Percentiles rank a stretch among this genome's conserved stretches.
These are phyloP conservation scores for Inonotus obliquus DNA, from an alignment of 1,284 basidiomycete species.

Conservation along the genomic window DNA sequence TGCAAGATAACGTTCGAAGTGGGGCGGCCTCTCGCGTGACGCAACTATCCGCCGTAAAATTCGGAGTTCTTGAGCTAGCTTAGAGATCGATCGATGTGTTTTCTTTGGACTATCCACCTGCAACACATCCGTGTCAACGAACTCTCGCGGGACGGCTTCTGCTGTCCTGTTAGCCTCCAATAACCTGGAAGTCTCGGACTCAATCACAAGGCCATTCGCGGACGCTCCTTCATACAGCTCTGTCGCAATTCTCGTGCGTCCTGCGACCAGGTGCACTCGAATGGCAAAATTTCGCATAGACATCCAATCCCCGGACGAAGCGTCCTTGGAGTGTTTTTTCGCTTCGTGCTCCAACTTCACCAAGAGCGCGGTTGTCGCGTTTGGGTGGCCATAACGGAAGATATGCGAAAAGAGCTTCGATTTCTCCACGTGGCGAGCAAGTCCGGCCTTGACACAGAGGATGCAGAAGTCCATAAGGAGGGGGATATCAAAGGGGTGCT, in stretches of 20 bases:
- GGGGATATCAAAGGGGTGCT: conserved; percentile 11
- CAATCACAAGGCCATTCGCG: not conserved
- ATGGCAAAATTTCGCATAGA: conserved; percentile 11
- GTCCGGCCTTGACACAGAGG: not conserved
- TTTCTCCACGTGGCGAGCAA: not conserved
- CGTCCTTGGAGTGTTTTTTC: not conserved
- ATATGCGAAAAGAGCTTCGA: conserved; percentile 8
- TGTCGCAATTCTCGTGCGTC: conserved; percentile 6
- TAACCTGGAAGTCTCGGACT: not conserved
- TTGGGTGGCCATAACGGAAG: conserved; percentile 10
- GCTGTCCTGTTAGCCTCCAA: not conserved
- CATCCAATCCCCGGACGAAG: conserved; percentile 1
- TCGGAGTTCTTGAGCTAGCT: conserved; percentile 13
- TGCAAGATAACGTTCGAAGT: conserved; percentile 6
- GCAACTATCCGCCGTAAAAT: conserved; percentile 1
- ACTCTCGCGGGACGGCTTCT: not conserved
- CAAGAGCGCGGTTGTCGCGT: conserved; percentile 7
- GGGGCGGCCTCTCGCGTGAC: not conserved
- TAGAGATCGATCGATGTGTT: not conserved
- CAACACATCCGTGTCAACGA: not conserved
- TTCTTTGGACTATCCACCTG: not conserved
- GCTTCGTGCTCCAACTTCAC: conserved; percentile 5
- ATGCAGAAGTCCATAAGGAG: conserved; percentile 14
- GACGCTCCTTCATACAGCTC: not conserved
- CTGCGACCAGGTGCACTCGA: conserved; percentile 8